Base-by-base conservation (phyloP, 148 eudicot genomes). In the Bassia scoparia region DNA sequence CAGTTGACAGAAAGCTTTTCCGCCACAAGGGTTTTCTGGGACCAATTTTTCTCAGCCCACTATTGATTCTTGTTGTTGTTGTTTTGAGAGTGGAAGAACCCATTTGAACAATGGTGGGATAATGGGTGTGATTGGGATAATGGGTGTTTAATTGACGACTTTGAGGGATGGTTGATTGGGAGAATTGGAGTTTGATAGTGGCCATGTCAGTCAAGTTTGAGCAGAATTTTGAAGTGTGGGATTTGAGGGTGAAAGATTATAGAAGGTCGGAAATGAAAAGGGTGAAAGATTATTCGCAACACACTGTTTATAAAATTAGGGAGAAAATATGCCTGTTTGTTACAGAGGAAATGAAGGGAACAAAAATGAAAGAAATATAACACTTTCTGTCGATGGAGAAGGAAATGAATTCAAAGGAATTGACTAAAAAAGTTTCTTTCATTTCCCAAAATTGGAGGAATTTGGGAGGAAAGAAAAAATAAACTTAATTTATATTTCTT, bases 21-120 rank as follows among this genome's bases (percentile, higher is more conserved):
- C 88, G 84, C 86, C 90, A 84, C 66, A 89, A 13, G 72, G 87
- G 86, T 60, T 87, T 87, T 81, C 74, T 83, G 21, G 82, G 83
- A 23, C 86, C 86, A 0, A 76, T 26, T 26, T 78, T 86, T 66
- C 93, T 81, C 34, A 89, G 70, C 18, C 93, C 93, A 77, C 86
- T 82, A 30, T 67, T 70, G 9, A 80, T 75, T 50, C 69, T 71
- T 60, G 14, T 35, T 59, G 46, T 30, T 55, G 12, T 62, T 76
- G 34, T 55, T 54, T 26, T 23, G 6, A 67, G 56, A 20, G 43
- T 16, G 49, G 72, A 67, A 24, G 67, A 54, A 53, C 24, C 67
- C 67, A 68, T 0, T 30, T 73, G 56, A 27, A 31, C 21, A 53
- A 5, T 49, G 3, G 34, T 44, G 52, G 61, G 61, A 9, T 54